Base-by-base conservation (phyloP, 1,284 basidiomycete genomes). In the Cutaneotrichosporon sp. region DNA sequence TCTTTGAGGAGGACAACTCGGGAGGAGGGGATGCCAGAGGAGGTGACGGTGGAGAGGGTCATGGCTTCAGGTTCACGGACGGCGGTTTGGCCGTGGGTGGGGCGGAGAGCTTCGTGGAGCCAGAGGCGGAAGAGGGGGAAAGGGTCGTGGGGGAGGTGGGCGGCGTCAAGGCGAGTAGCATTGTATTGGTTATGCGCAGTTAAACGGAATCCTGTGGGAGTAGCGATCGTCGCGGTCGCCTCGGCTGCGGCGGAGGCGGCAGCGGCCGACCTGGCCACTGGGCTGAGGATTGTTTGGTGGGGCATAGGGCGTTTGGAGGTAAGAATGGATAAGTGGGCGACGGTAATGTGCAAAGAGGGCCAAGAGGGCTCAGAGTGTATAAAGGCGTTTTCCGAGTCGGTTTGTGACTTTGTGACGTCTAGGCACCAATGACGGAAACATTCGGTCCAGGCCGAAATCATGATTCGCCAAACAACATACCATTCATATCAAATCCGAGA, bases 1-100 rank as follows among this genome's bases (percentile, higher is more conserved):
- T 92, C 86, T 80, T 97, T 98, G 74, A 98, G 88, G 67, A 98
- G 87, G 57, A 98, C 94, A 75, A 92, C 86, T 67, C 95, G 88
- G 4, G 90, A 87, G 14, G 91, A 94, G 18, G 96, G 96, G 65
- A 92, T 85, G 53, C 89, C 90, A 0, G 79, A 67, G 8, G 86
- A 72, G 0, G 88, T 86, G 16, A 87, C 86, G 52, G 93, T 97
- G 51, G 89, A 90, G 61, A 97, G 78, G 5, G 88, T 85, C 87
- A 97, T 90, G 9, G 90, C 88, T 78, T 97, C 94, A 32, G 93
- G 92, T 78, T 97, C 92, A 52, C 82, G 79, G 7, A 95, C 91
- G 63, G 60, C 79, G 81, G 65, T 83, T 13, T 70, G 62, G 38
- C 70, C 63, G 2, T 72, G 65, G 14, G 55, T 56, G 10, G 55